Percentiles rank a stretch among this genome's conserved stretches.
These are phyloP conservation scores for Flaveria brownii DNA, from an alignment of 129 eudicot species.

Conservation along the genomic window DNA sequence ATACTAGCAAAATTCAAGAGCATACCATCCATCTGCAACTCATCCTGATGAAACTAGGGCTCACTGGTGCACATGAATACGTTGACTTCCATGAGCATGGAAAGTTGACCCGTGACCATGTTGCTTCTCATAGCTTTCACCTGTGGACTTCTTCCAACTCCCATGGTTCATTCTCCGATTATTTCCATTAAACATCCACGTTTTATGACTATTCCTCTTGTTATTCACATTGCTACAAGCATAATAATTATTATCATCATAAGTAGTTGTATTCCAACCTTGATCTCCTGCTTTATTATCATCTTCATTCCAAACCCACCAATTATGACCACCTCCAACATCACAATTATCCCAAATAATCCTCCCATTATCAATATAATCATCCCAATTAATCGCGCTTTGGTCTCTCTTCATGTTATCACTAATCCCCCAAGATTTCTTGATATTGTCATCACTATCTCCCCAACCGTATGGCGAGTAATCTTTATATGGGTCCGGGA, in stretches of 20 bases:
- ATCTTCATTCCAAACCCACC: conserved; percentile 10
- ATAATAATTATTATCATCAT: conserved; percentile 18
- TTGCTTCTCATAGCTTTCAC: conserved; percentile 21
- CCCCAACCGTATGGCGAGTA: conserved; percentile 65
- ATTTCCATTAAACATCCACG: conserved; percentile 29
- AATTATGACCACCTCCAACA: conserved; percentile 21
- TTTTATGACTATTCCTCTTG: conserved; percentile 21
- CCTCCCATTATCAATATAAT: conserved; percentile 30
- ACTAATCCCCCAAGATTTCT: conserved; percentile 17
- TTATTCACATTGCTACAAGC: conserved; percentile 31
- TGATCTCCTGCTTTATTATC: conserved; percentile 28
- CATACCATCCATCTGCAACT: conserved; percentile 5
- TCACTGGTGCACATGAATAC: conserved; percentile 31
- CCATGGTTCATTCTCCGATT: conserved; percentile 28
- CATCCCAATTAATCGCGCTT: conserved; percentile 27
- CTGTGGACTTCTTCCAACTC: conserved; percentile 22
- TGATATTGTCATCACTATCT: conserved; percentile 43
- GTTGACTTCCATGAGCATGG: conserved; percentile 26
- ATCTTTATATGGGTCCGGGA: conserved; percentile 35
- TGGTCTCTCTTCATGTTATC: conserved; percentile 22
- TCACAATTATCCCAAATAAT: conserved; percentile 29
- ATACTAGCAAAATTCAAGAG: background rate
- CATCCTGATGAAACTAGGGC: background rate
- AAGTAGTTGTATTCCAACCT: conserved; percentile 40
- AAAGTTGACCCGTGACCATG: conserved; percentile 23